phyloP scores from a whole-genome alignment of 2,329 filamentous ascomycete species.

The Colletotrichum falcatum region DNA sequence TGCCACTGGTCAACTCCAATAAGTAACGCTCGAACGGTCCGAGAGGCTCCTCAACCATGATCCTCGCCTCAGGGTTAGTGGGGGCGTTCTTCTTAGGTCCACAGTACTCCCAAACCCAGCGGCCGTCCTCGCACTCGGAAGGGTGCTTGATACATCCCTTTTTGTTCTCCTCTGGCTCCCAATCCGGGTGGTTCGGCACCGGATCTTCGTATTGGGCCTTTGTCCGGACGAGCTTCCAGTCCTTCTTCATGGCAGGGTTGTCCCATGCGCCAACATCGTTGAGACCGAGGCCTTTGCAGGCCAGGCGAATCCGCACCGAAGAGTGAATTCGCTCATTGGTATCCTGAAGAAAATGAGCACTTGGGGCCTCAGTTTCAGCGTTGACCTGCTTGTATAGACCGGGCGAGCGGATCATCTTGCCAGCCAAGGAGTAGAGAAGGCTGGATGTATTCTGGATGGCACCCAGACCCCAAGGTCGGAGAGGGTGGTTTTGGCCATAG shows the following conservation, averaged over 20 bases:
- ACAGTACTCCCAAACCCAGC: constrained; percentile 68
- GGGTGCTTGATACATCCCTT: constrained; percentile 40
- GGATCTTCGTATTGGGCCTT: constrained; percentile 50
- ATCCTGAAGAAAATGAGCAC: constrained; percentile 57
- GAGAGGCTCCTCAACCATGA: constrained; percentile 65
- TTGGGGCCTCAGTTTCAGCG: constrained; percentile 52
- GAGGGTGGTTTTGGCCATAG: constrained; percentile 59
- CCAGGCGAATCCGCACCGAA: constrained; percentile 65
- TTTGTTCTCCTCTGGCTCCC: constrained; percentile 47
- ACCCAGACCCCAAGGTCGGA: constrained; percentile 62
- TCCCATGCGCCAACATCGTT: constrained; percentile 62
- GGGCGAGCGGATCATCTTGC: constrained; percentile 58
- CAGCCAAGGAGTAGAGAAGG: constrained; percentile 58
- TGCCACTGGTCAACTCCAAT: constrained; percentile 57
- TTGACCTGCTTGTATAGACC: constrained; percentile 62
- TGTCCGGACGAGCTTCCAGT: constrained; percentile 58
- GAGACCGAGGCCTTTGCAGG: constrained; percentile 61
- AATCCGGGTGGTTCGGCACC: constrained; percentile 49
- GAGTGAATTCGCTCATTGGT: constrained; percentile 69
- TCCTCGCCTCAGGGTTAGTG: constrained; percentile 51
- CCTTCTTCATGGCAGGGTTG: constrained; percentile 56
- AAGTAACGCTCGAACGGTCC: constrained; percentile 65
- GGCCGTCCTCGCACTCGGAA: constrained; percentile 46
- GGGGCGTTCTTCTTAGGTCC: constrained; percentile 58
- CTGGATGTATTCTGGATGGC: constrained; percentile 55